Evolutionary conservation across 73 alveolate genomes (phyloP), one percentile per base, ranked within the genome.

Genomic region (Stentor coeruleus): DNA sequence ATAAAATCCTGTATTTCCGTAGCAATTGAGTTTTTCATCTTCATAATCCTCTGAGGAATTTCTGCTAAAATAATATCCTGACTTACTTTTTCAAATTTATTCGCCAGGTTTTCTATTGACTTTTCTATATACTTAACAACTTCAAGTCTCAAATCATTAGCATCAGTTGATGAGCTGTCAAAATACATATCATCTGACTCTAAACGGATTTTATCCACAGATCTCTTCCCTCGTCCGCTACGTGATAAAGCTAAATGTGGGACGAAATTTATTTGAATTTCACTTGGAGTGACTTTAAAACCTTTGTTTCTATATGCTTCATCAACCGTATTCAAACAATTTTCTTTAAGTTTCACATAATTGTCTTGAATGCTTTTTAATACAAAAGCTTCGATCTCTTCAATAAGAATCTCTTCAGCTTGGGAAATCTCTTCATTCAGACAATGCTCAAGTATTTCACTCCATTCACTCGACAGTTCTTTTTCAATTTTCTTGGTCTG

Each of bases 381-480:
- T 20, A 49, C 66, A 20, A 49, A 49, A 49, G 6, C 20, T 49
- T 66, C 79, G 0, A 66, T 40, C 33, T 66, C 79, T 20, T 66
- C 37, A 20, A 20, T 20, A 20, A 66, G 33, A 66, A 31, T 20
- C 0, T 20, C 15, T 66, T 66, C 79, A 66, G 79, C 79, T 66
- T 66, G n/a, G 33, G 11, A 20, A 11, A 66, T 20, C 33, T 66
- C 79, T 66, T 66, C 79, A 66, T 66, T 31, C 33, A 66, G 33
- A 66, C n/a, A 20, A 20, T 20, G 37, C 39, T 66, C 40, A 20
- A 66, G 37, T 14, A 20, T 31, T 66, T 66, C 37, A 26, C 49
- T 26, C 79, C 79, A 66, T 20, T 66, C 79, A 20, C 15, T 15
- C 37, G 79, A 66, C 49, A 66, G 79, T 20, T 66, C 37, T 37